Conservation (phyloP, 2,329 filamentous ascomycete genomes). For the Calonectria hongkongensis region DNA sequence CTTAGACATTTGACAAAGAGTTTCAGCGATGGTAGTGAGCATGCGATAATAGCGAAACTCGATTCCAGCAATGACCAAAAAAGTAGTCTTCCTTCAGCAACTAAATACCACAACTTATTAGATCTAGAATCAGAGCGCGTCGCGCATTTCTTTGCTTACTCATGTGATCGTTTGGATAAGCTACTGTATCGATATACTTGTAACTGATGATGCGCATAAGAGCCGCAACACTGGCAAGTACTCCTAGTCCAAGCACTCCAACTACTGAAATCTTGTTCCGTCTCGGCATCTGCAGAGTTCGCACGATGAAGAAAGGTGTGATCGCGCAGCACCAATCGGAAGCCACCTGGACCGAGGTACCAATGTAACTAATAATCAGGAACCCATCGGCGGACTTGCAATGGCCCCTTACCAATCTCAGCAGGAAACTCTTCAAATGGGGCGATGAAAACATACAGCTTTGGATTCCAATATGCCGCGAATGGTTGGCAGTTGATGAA, state of each 20-base stretch:
- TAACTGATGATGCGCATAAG: conserved; percentile 45
- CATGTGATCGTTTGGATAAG: conserved; percentile 35
- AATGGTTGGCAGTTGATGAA: conserved; percentile 42
- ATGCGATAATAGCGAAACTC: conserved; percentile 41
- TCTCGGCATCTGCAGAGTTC: conserved; percentile 52
- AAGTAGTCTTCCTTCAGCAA: conserved; percentile 39
- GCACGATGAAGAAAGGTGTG: conserved; percentile 56
- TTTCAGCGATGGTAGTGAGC: conserved; percentile 40
- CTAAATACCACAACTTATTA: background rate
- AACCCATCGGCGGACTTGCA: conserved; percentile 41
- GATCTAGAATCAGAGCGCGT: background rate
- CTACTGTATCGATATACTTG: conserved; percentile 36
- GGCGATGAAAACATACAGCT: background rate
- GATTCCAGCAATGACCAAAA: conserved; percentile 43
- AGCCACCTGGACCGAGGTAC: conserved; percentile 48
- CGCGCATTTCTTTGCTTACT: background rate
- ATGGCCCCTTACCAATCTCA: conserved; percentile 20
- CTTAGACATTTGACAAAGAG: conserved; percentile 36
- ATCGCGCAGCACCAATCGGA: conserved; percentile 56
- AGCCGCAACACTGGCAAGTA: conserved; percentile 43
- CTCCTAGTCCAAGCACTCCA: conserved; percentile 36
- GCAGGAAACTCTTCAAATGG: background rate
- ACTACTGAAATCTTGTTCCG: conserved; percentile 48
- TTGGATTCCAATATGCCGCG: conserved; percentile 42
- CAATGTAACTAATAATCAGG: conserved; percentile 40